Conservation (phyloP, 345 rosid species). For the Populus nigra region DNA sequence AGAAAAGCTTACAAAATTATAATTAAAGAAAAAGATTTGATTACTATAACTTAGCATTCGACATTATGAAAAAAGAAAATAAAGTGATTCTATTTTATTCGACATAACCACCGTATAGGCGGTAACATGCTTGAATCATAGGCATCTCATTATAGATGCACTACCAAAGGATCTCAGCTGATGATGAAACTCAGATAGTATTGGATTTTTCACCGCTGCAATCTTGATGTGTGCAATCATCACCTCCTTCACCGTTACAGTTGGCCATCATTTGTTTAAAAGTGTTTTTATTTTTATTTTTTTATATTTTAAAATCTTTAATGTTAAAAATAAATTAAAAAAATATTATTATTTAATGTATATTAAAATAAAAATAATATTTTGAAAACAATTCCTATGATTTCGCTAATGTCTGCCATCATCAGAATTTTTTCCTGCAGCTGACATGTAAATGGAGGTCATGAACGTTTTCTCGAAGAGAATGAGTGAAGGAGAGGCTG, state of each 20-base stretch:
- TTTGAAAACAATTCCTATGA: neutral
- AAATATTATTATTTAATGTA: too few relatives aligned
- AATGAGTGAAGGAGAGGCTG: constrained; percentile 6
- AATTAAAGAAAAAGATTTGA: too few relatives aligned
- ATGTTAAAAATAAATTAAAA: too few relatives aligned
- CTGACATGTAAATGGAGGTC: neutral
- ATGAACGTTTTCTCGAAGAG: constrained; percentile 12
- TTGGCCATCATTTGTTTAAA: neutral
- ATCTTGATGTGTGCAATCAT: neutral
- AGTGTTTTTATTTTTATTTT: too few relatives aligned
- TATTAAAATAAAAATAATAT: too few relatives aligned
- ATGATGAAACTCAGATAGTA: too few relatives aligned
- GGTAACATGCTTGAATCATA: neutral
- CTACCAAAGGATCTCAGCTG: constrained; percentile 39
- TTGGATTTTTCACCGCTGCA: neutral
- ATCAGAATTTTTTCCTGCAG: neutral
- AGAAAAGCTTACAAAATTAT: too few relatives aligned
- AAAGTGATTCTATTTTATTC: too few relatives aligned
- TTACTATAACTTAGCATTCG: too few relatives aligned
- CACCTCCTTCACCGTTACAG: constrained; percentile 18
- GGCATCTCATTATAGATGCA: neutral
- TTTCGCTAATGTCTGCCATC: constrained; percentile 4
- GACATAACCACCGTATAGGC: too few relatives aligned
- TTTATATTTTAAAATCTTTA: too few relatives aligned
- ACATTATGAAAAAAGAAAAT: too few relatives aligned